Evolutionary conservation across 257 asterid genomes (phyloP).

Genomic region (Forsythia viridissima): DNA sequence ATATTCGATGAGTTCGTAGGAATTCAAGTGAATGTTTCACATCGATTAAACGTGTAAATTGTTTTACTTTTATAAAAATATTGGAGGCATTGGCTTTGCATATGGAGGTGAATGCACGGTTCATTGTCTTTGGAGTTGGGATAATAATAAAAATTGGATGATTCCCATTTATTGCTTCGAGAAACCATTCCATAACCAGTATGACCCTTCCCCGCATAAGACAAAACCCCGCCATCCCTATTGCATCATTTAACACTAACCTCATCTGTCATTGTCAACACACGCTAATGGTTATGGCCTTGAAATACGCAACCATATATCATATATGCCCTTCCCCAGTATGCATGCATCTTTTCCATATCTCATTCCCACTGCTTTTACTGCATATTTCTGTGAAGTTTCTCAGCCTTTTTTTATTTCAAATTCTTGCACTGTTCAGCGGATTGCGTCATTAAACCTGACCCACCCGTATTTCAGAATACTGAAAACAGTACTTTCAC

Average conservation of each 20-base stretch:
- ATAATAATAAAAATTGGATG: neutral
- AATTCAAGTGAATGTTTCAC: no score
- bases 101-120: no score
- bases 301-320: neutral
- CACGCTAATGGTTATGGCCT: neutral
- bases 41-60: no score
- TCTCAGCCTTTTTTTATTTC: neutral
- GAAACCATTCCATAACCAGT: constrained; percentile 3
- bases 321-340: constrained; percentile 11
- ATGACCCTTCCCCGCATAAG: constrained; percentile 32
- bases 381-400: neutral
- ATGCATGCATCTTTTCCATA: neutral
- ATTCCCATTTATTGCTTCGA: constrained; percentile 31
- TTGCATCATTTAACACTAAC: neutral
- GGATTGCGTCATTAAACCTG: constrained; percentile 1
- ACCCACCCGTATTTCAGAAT: neutral
- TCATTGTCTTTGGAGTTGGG: no score
- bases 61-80: no score
- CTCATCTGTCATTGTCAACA: constrained; percentile 10
- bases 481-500: neutral
- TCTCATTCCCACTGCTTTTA: neutral
- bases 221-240: constrained; percentile 33
- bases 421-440: neutral
- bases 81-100: no score
- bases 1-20: no score